phyloP scores from a whole-genome alignment of 192 early-diverging fungal genomes.

The Backusella parvicylindrica region DNA sequence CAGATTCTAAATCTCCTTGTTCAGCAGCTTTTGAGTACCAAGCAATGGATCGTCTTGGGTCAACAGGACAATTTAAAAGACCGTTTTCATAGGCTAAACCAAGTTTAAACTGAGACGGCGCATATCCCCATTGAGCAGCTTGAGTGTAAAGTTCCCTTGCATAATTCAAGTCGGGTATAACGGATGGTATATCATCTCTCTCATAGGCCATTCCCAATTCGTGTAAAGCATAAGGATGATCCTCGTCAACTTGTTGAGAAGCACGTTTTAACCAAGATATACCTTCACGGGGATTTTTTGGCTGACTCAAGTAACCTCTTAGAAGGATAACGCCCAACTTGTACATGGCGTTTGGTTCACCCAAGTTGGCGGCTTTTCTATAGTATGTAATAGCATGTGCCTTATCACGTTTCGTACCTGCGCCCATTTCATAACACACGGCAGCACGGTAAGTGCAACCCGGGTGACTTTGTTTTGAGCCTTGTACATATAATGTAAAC shows the following conservation, averaged over 20 bases:
- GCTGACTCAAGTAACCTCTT: slow-evolving; percentile 77
- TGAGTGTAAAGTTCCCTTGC: slow-evolving; percentile 87
- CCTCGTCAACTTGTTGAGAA: slow-evolving; percentile 81
- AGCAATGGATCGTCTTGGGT: slow-evolving; percentile 86
- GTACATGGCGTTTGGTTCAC: slow-evolving; percentile 94
- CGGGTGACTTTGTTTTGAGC: slow-evolving; percentile 89
- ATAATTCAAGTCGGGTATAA: slow-evolving; percentile 83
- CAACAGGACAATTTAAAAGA: slow-evolving; percentile 75
- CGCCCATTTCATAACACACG: slow-evolving; percentile 94
- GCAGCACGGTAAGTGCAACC: slow-evolving; percentile 90
- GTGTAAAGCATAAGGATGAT: slow-evolving; percentile 90
- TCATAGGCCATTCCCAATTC: slow-evolving; percentile 90
- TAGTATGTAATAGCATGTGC: slow-evolving; percentile 87
- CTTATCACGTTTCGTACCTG: slow-evolving; percentile 86
- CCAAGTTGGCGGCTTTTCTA: slow-evolving; percentile 85
- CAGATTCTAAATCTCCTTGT: slow-evolving; percentile 86
- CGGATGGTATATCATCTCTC: slow-evolving; percentile 59
- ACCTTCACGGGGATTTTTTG: slow-evolving; percentile 83
- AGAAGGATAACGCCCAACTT: slow-evolving; percentile 92
- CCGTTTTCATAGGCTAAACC: slow-evolving; percentile 96
- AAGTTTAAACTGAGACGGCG: slow-evolving; percentile 88
- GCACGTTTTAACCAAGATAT: slow-evolving; percentile 95
- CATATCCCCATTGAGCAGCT: slow-evolving; percentile 92
- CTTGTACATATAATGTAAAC: slow-evolving; percentile 88
- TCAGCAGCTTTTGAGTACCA: slow-evolving; percentile 97